Conservation (phyloP, 495 filamentous ascomycete species). For the Parachaetomium inaequale region DNA sequence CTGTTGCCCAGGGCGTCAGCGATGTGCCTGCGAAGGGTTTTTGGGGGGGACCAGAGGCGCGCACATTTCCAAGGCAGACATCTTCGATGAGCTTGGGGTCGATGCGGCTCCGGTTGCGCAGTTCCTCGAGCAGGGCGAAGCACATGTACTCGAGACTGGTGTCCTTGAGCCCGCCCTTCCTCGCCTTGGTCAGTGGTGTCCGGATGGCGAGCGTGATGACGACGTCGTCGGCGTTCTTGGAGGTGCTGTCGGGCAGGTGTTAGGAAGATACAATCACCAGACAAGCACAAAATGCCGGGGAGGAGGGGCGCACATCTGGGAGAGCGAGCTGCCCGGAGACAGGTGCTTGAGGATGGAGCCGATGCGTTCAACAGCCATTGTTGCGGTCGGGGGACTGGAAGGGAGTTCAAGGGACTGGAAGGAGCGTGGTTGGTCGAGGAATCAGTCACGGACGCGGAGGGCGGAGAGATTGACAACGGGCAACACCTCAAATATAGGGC, state of each 20-base stretch:
- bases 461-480: background rate
- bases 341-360: slow-evolving; percentile 85
- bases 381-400: slow-evolving; percentile 32
- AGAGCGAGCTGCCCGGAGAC: slow-evolving; percentile 64
- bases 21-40: no score
- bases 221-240: slow-evolving; percentile 93
- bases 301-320: slow-evolving; percentile 64
- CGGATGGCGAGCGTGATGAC: slow-evolving; percentile 84
- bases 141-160: slow-evolving; percentile 83
- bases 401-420: background rate
- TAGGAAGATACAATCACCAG: background rate
- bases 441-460: background rate
- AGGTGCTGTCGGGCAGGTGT: slow-evolving; percentile 56
- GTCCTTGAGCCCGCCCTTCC: slow-evolving; percentile 91
- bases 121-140: slow-evolving; percentile 73
- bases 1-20: slow-evolving; percentile 39
- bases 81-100: slow-evolving; percentile 86
- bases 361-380: slow-evolving; percentile 82
- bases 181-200: slow-evolving; percentile 72
- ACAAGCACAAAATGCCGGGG: background rate
- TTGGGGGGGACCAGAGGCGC: slow-evolving; percentile 23
- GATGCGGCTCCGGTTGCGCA: slow-evolving; percentile 67
- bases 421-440: background rate
- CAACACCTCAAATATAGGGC: slow-evolving; percentile 1
- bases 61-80: slow-evolving; percentile 86